These are phyloP conservation scores for Nicotiana knightiana DNA, from an alignment of 257 asterid genomes.

Conservation along the genomic window DNA sequence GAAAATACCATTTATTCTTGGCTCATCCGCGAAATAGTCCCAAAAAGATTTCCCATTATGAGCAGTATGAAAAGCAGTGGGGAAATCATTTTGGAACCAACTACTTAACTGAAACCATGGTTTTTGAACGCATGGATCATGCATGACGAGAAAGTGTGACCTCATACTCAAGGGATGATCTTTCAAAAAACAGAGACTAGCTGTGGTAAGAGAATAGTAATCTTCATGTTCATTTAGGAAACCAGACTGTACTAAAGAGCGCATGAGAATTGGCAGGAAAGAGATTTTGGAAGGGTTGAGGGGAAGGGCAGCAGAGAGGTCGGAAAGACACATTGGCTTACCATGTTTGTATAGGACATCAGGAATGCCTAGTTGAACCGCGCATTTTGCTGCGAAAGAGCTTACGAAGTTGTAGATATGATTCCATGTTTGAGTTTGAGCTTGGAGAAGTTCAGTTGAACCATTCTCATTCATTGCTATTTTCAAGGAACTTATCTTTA, in stretches of 20 bases:
- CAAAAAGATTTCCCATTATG: background rate
- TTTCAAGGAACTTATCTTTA: too few species aligned
- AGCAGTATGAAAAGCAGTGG: conserved; percentile 5
- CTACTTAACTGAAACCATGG: background rate
- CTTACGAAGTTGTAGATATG: conserved; percentile 11
- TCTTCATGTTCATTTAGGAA: background rate
- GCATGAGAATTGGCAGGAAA: background rate
- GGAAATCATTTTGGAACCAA: background rate
- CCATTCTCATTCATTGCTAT: too few species aligned
- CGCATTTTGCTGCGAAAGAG: conserved; percentile 17
- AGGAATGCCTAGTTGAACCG: background rate
- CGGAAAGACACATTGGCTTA: conserved; percentile 14
- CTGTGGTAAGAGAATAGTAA: background rate
- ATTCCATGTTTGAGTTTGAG: conserved; percentile 17
- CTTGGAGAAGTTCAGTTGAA: background rate
- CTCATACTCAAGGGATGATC: background rate
- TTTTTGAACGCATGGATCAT: background rate
- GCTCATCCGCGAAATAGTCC: background rate
- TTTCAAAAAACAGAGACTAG: background rate
- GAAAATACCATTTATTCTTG: background rate
- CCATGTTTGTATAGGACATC: background rate
- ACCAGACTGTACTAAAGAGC: background rate
- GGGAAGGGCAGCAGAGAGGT: conserved; percentile 5
- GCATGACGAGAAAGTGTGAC: background rate
- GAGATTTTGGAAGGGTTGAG: background rate